Evolutionary conservation across 2,329 filamentous ascomycete genomes (phyloP).

Genomic region (Diaporthe sp.): DNA sequence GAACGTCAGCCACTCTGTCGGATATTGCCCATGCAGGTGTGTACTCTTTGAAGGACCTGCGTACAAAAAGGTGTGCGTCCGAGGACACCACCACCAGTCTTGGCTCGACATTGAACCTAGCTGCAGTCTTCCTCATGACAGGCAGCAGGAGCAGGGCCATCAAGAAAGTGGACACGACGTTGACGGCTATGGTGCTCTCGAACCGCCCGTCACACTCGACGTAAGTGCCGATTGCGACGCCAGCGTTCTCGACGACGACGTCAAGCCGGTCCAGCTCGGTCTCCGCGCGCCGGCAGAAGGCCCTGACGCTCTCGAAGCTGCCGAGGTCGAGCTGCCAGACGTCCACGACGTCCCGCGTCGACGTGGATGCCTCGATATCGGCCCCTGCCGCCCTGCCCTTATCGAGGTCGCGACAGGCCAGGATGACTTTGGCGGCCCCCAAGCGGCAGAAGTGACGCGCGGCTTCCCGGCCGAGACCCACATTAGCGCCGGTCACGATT

Average conservation of each 20-base stretch:
- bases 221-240: constrained; percentile 43
- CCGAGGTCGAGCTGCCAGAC: constrained; percentile 65
- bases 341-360: constrained; percentile 49
- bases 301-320: constrained; percentile 58
- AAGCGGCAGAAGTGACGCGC: constrained; percentile 52
- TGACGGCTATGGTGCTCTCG: constrained; percentile 59
- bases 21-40: not conserved
- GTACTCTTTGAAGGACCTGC: constrained; percentile 18
- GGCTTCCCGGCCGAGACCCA: constrained; percentile 55
- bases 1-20: not conserved
- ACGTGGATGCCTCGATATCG: constrained; percentile 50
- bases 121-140: constrained; percentile 52
- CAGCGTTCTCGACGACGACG: constrained; percentile 57
- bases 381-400: constrained; percentile 54
- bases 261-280: constrained; percentile 55
- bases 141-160: constrained; percentile 59
- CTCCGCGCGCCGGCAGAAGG: constrained; percentile 51
- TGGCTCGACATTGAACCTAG: constrained; percentile 49
- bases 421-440: constrained; percentile 52
- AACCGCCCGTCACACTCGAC: constrained; percentile 50
- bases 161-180: constrained; percentile 61
- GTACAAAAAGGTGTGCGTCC: constrained; percentile 50
- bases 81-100: constrained; percentile 56
- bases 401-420: constrained; percentile 52
- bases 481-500: constrained; percentile 57